Evolutionary conservation across 2,329 filamentous ascomycete genomes (phyloP), one percentile per base, ranked within the genome.

Genomic region (Dothideomycetes sp.): DNA sequence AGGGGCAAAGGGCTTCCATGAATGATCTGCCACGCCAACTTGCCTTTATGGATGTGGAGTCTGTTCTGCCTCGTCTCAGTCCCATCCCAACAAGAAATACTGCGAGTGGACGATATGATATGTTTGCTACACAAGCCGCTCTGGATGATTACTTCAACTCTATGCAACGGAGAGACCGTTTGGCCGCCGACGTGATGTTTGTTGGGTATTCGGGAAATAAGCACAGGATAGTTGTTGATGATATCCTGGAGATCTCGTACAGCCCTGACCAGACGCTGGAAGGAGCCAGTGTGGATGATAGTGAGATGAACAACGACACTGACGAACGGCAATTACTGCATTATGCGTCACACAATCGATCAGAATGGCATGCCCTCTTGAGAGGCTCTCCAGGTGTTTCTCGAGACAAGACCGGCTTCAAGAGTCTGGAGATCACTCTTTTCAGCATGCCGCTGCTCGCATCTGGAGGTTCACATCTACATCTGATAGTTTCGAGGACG

Each of bases 221-320:
- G 13, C 68, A 93, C 10, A 81, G 89, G 55, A 67, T 93, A 13
- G 84, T 79, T 50, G 85, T 94, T 33, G 89, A 89, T 57, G 83
- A 94, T 58, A 88, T 83, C 5, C 85, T 94, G 52, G 73, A 83
- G 45, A 80, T 93, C 44, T 69, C 71, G 8, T 39, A 39, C 5
- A 39, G 13, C 2, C 36, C 36, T 1, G 15, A 15, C 12, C 32
- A 18, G 9, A 20, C 36, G 2, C 28, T 27, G 3, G 9, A 11
- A 11, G 22, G 5, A 15, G 15, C 22, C 8, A 5, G 6, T 8
- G 22, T 11, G 19, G 25, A 28, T 12, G 19, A 35, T 18, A 20
- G 20, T 11, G 30, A 34, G 19, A 17, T n/a, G 4, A 30, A 22
- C 2, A 30, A 41, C 12, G 31, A 19, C 13, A 23, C 10, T 4